Evolutionary conservation across 1,284 basidiomycete species (phyloP), one percentile per base, ranked within the genome.

Genomic region (Rhodofomes roseus): DNA sequence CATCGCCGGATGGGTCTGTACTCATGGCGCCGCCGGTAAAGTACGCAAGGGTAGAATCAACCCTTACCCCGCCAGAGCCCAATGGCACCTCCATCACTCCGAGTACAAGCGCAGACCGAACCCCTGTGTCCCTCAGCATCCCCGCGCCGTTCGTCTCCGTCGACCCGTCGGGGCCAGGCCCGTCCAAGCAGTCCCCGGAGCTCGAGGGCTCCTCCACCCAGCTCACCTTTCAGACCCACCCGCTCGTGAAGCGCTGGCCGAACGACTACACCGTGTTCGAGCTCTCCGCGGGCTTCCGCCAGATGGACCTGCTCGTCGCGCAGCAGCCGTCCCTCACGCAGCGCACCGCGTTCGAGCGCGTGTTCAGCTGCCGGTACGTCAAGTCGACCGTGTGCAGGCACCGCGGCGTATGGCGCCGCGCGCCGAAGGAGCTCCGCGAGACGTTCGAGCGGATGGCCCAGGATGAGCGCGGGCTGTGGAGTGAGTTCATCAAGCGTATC

Each of bases 351-450:
- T 88, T 88, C 60, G 82, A 86, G 68, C 81, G 83, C 48, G 81
- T 86, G 34, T 88, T 88, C 68, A 82, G 82, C 25, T 82, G 80
- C 61, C 76, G 84, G 36, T 88, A 87, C 67, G 85, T 88, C 46
- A 87, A 87, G 71, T 84, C 82, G 64, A 88, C 86, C 0, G 84
- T 88, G 18, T 87, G 86, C 68, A 79, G 86, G 14, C 86, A 88
- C 66, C 79, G 84, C 22, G 82, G 81, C 0, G 80, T 86, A 40
- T 88, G 86, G 80, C 77, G 81, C 55, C 79, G 80, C 59, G 84
- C 86, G 2, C 77, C 78, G 37, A 70, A 71, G 52, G 70, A 65
- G 6, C 64, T 86, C 56, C 74, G 79, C 23, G 76, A 76, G 54
- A 71, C 79, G 67, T 87, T 81, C 62, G 81, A 83, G 67, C 68